Conservation (phyloP, 106 monocot genomes). For the Phalaenopsis equestris region DNA sequence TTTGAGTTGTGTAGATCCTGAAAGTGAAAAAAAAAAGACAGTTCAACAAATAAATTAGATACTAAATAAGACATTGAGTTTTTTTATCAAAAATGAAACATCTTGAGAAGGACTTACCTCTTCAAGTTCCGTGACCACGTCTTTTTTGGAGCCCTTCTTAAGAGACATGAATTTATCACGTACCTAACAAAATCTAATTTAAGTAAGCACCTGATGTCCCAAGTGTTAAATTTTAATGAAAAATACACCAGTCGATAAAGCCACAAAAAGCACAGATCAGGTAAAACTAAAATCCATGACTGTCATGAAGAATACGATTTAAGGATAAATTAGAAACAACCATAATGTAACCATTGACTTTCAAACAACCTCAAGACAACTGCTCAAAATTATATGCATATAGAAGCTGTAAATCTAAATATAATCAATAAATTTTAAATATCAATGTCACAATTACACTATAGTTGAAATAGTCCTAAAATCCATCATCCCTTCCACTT, state of each 20-base stretch:
- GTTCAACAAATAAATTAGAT: not conserved
- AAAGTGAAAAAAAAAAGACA: conserved; percentile 8
- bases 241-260: not conserved
- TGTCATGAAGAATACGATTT: not conserved
- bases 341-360: too few relatives aligned
- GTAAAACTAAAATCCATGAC: not conserved
- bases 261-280: not conserved
- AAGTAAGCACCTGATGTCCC: not conserved
- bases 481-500: not conserved
- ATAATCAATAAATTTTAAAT: not conserved
- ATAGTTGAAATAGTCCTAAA: not conserved
- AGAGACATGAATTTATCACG: conserved; percentile 87
- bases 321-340: not conserved
- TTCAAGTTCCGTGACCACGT: conserved; percentile 68
- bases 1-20: conserved; percentile 90
- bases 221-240: not conserved
- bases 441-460: not conserved
- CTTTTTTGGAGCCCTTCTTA: conserved; percentile 65
- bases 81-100: not conserved
- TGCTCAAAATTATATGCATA: not conserved
- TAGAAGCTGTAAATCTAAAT: not conserved
- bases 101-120: conserved; percentile 42
- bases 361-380: not conserved
- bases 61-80: not conserved
- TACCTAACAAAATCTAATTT: conserved; percentile 34